Conservation (phyloP, 2,329 filamentous ascomycete species). For the Botrytis fragariae region DNA sequence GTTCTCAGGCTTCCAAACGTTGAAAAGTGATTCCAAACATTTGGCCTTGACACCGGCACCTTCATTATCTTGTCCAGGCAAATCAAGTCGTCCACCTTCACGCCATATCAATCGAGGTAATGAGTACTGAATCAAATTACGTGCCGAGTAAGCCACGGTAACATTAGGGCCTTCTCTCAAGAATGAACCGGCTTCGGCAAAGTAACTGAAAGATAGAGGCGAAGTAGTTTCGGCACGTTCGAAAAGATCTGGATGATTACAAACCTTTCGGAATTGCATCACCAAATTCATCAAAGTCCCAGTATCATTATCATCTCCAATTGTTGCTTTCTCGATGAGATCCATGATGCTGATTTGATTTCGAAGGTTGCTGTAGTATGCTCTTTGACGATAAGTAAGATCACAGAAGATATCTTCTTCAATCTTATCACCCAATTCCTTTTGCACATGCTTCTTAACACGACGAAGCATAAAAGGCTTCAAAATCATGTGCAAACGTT, state of each 20-base stretch:
- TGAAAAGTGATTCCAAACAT: slow-evolving; percentile 78
- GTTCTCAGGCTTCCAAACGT: slow-evolving; percentile 83
- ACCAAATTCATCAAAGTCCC: slow-evolving; percentile 98
- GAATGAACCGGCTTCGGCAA: slow-evolving; percentile 94
- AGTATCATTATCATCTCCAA: slow-evolving; percentile 91
- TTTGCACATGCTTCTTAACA: slow-evolving; percentile 99
- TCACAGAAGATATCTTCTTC: slow-evolving; percentile 96
- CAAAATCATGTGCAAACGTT: slow-evolving; percentile 95
- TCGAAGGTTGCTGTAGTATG: slow-evolving; percentile 86
- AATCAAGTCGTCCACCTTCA: slow-evolving; percentile 72
- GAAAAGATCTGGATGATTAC: slow-evolving; percentile 96
- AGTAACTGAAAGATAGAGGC: slow-evolving; percentile 78
- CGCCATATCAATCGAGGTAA: slow-evolving; percentile 80
- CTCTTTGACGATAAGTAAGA: slow-evolving; percentile 91
- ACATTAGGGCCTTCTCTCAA: slow-evolving; percentile 81
- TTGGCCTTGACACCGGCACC: slow-evolving; percentile 77
- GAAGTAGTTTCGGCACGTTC: slow-evolving; percentile 90
- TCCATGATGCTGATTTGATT: slow-evolving; percentile 99
- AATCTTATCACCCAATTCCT: slow-evolving; percentile 98
- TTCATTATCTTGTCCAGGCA: slow-evolving; percentile 69
- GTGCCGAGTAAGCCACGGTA: slow-evolving; percentile 80
- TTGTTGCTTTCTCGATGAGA: slow-evolving; percentile 92
- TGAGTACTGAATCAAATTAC: slow-evolving; percentile 80
- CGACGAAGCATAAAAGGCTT: slow-evolving; percentile 99
- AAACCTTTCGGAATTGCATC: slow-evolving; percentile 99